Evolutionary conservation across 2,329 filamentous ascomycete genomes (phyloP).

Genomic region (Ilyonectria robusta): DNA sequence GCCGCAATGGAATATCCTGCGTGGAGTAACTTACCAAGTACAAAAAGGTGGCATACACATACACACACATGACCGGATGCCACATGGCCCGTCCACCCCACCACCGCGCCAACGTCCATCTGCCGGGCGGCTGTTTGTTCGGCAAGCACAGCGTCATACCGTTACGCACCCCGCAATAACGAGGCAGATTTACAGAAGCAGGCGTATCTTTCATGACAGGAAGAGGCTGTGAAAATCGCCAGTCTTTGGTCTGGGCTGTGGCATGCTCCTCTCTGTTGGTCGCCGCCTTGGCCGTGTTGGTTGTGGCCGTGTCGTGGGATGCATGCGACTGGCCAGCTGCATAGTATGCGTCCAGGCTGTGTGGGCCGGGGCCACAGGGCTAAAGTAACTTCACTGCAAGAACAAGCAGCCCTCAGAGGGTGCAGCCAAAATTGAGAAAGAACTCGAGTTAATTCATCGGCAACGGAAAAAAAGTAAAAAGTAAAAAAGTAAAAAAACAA

Average conservation of each 20-base stretch:
- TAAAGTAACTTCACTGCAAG: slow-evolving; percentile 42
- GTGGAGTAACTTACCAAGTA: neutral
- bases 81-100: slow-evolving; percentile 29
- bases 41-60: neutral
- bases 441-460: slow-evolving; percentile 23
- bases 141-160: slow-evolving; percentile 16
- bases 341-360: slow-evolving; percentile 43
- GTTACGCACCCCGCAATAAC: slow-evolving; percentile 7
- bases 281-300: slow-evolving; percentile 10
- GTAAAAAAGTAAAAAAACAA: neutral
- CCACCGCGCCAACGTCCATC: slow-evolving; percentile 29
- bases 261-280: slow-evolving; percentile 7
- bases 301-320: slow-evolving; percentile 33
- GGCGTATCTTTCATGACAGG: neutral
- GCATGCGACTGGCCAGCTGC: slow-evolving; percentile 33
- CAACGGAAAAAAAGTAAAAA: slow-evolving; percentile 13
- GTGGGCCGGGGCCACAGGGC: slow-evolving; percentile 36
- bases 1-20: neutral
- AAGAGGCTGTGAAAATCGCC: slow-evolving; percentile 23
- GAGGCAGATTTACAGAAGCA: neutral
- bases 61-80: slow-evolving; percentile 13
- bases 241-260: neutral
- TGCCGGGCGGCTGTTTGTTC: slow-evolving; percentile 31
- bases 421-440: slow-evolving; percentile 9
- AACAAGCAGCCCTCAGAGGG: slow-evolving; percentile 2